Evolutionary conservation across 2,329 filamentous ascomycete genomes (phyloP), one percentile per base, ranked within the genome.

Genomic region (Parastagonospora nodorum): DNA sequence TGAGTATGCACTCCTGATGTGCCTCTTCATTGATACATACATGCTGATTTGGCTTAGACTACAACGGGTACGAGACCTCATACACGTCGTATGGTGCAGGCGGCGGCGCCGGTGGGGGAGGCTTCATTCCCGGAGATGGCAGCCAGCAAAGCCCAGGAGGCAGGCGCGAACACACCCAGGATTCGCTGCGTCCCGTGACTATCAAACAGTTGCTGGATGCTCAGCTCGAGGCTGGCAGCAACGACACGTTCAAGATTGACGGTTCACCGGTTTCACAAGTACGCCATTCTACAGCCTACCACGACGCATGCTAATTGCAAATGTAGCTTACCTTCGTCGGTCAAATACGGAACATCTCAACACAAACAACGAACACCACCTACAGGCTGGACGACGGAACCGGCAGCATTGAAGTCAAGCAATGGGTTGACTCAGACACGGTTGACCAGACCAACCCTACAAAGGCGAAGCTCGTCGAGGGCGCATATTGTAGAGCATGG

Each of bases 311-410:
- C n/a, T 43, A 35, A 30, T 10, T 6, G 12, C 7, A 10, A 8
- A 12, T 10, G 12, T 83, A 93, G 78, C 79, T 95, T 55, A 93
- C 89, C 28, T 88, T 97, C 61, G 85, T 99, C 53, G 94, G 90
- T 45, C 93, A 97, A 80, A 87, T 99, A 64, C 90, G 92, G 72
- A 87, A 87, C 75, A 86, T 97, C 75, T 89, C 85, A 69, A 83
- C 84, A n/a, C 91, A 96, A 77, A 84, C 88, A 35, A 97, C 93
- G 61, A 95, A 96, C 77, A 86, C 92, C 61, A 96, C 90, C 39
- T 96, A 95, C 82, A 89, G 88, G 67, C 80, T 99, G 65, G 94
- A 99, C 76, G 94, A 99, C 75, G 94, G 94, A 72, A 99, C 95
- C 1, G 92, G 91, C 53, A 82, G 87, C 55, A 88, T 97, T 64